Base-by-base conservation (phyloP, 1,284 basidiomycete species). In the Moniliophthora roreri region DNA sequence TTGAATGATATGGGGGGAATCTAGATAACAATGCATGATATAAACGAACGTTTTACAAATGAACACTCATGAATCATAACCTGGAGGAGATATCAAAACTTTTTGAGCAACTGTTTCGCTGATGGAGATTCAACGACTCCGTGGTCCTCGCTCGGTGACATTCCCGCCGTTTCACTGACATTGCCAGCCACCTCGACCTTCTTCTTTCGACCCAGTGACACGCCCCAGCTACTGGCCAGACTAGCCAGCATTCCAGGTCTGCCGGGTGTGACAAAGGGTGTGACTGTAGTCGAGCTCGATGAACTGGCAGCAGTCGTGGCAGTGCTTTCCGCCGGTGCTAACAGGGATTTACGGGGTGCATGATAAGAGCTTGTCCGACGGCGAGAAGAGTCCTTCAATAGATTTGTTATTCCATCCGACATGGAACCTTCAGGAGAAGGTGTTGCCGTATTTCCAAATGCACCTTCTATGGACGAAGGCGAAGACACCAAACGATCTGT, bases 211-310 rank as follows among this genome's bases (percentile, higher is more conserved):
- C 81, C 80, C 62, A 87, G 87, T 1, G 81, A 68, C 49, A 81
- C 76, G 0, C 84, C 82, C 82, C 80, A 87, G 62, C 76, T 87
- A 49, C 72, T 85, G 2, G 87, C 85, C 45, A 89, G 72, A 60
- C 71, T 84, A 16, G 84, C 83, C 9, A 88, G 68, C 38, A 78
- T 78, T 16, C 70, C 71, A 4, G 74, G 71, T 21, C 70, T 70
- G 38, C 69, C 36, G 13, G 69, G 60, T 8, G 73, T 65, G 45
- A 24, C 45, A 6, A 69, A 34, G 13, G 69, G 60, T 8, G 73
- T 65, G 45, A 24, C 45, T 4, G 42, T 36, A n/a, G 37, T 41
- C 18, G 36, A 50, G 0, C n/a, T 41, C 46, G 52, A 11, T 39
- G 37, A 11, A 44, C 66, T 56, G 38, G 69, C 60, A 11, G 71